Conservation (phyloP, 2,329 filamentous ascomycete species). For the Verticillium nonalfalfae region DNA sequence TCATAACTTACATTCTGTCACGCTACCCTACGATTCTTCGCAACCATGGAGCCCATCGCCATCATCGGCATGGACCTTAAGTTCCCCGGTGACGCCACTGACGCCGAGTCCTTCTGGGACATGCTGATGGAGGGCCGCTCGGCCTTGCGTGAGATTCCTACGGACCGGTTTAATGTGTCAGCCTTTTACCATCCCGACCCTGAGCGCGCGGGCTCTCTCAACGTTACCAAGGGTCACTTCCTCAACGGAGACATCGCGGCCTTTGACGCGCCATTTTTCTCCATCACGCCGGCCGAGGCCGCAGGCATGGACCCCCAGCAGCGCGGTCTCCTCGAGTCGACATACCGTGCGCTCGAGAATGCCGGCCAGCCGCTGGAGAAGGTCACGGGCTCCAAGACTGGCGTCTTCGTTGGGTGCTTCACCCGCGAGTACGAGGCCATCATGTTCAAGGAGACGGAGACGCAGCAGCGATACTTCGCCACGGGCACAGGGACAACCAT, state of each 20-base stretch:
- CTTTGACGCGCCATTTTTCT: constrained; percentile 33
- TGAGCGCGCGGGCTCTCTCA: constrained; percentile 1
- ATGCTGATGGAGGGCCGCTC: constrained; percentile 15
- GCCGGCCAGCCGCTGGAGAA: constrained; percentile 23
- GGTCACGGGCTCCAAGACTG: constrained; percentile 16
- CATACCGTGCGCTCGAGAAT: constrained; percentile 32
- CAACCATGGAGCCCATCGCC: constrained; percentile 10
- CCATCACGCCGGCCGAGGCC: constrained; percentile 29
- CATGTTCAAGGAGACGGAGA: not conserved
- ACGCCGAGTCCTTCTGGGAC: constrained; percentile 18
- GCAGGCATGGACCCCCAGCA: constrained; percentile 34
- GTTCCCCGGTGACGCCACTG: constrained; percentile 10
- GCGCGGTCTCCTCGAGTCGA: constrained; percentile 29
- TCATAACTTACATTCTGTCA: too few species aligned
- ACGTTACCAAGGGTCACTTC: not conserved
- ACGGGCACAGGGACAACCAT: constrained; percentile 21
- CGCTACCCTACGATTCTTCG: too few species aligned
- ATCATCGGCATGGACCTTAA: constrained; percentile 16
- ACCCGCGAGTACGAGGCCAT: constrained; percentile 15
- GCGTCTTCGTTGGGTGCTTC: constrained; percentile 21
- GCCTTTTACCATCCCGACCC: constrained; percentile 15
- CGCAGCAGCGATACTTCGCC: constrained; percentile 17
- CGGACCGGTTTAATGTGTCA: constrained; percentile 15
- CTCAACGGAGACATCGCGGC: constrained; percentile 16
- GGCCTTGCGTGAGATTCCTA: constrained; percentile 14